Evolutionary conservation across 208 protist species (phyloP).

Genomic region (Chromosphaera perkinsii): DNA sequence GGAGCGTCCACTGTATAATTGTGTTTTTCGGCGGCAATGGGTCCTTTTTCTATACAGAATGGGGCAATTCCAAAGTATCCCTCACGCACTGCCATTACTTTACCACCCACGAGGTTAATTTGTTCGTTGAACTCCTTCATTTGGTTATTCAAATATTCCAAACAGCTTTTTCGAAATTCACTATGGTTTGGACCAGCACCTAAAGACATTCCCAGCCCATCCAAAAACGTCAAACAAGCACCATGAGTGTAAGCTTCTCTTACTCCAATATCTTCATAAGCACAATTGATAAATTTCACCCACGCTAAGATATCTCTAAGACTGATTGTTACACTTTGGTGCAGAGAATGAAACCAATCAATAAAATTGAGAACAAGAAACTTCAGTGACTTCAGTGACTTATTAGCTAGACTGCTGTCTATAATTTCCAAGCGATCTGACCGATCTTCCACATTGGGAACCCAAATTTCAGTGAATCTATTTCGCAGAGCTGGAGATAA

Average conservation of each 20-base stretch:
- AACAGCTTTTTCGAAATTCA: background rate
- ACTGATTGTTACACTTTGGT: conserved; percentile 60
- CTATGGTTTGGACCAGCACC: background rate
- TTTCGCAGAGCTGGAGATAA: conserved; percentile 97
- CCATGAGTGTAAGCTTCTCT: conserved; percentile 83
- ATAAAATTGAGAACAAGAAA: conserved; percentile 59
- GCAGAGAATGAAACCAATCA: conserved; percentile 39
- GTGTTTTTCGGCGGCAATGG: background rate
- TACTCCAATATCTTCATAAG: background rate
- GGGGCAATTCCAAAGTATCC: background rate
- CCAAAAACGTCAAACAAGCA: conserved; percentile 85
- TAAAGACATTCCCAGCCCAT: conserved; percentile 76
- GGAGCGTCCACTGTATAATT: conserved; percentile 3
- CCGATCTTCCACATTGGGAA: conserved; percentile 75
- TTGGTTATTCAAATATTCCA: background rate
- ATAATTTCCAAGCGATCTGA: conserved; percentile 86
- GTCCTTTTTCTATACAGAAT: background rate
- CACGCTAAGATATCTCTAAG: conserved; percentile 90
- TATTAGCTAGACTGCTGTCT: conserved; percentile 55
- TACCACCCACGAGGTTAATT: background rate
- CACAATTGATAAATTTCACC: conserved; percentile 69
- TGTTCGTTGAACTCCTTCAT: background rate
- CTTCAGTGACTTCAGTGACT: conserved; percentile 31
- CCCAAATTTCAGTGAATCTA: conserved; percentile 98
- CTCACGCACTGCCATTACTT: background rate